Conservation (phyloP, 352 stramenopile genomes). For the Stramenopiles sp. region DNA sequence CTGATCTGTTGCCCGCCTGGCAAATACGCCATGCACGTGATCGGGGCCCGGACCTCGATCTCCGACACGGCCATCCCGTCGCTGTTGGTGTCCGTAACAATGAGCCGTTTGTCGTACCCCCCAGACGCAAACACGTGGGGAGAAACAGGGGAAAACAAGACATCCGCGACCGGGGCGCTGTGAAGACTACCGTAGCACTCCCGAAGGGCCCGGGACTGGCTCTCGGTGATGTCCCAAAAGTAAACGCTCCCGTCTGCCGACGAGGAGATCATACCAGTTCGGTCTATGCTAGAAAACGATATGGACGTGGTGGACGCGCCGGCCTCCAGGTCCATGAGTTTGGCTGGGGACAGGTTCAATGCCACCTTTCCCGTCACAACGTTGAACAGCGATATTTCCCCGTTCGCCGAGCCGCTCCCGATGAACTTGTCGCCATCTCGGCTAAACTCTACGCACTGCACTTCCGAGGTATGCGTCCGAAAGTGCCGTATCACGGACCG, state of each 20-base stretch:
- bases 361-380: slow-evolving; percentile 4
- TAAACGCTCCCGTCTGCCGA: not conserved
- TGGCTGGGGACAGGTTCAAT: not conserved
- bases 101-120: not conserved
- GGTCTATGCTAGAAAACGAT: slow-evolving; percentile 8
- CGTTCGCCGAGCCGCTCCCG: not conserved
- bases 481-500: not conserved
- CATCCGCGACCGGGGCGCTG: not conserved
- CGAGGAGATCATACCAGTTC: not conserved
- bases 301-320: not conserved
- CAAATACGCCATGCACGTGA: not conserved
- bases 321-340: not conserved
- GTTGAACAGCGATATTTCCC: slow-evolving; percentile 5
- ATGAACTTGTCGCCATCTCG: slow-evolving; percentile 6
- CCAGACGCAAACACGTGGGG: slow-evolving; percentile 3
- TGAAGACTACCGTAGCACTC: not conserved
- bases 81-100: not conserved
- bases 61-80: not conserved
- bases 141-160: slow-evolving; percentile 1
- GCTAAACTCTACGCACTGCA: not conserved
- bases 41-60: not conserved
- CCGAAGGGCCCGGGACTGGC: not conserved
- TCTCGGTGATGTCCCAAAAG: slow-evolving; percentile 4
- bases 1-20: slow-evolving; percentile 6
- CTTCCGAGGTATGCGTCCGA: not conserved